Evolutionary conservation across 2,329 filamentous ascomycete genomes (phyloP).

Genomic region (Ophiostoma ips): DNA sequence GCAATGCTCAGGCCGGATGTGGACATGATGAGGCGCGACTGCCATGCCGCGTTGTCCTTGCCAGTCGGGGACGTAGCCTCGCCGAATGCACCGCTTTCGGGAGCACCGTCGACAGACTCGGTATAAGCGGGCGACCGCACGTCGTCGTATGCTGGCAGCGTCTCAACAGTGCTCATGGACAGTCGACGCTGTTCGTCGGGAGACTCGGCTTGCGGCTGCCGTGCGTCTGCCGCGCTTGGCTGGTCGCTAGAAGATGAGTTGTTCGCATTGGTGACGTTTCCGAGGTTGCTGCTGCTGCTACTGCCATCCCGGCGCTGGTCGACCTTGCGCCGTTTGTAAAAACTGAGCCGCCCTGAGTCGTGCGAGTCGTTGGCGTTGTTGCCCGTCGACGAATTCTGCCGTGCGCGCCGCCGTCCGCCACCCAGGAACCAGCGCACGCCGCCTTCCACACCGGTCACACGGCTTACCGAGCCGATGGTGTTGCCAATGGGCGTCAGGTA

Average conservation of each 20-base stretch:
- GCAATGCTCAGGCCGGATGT: slow-evolving; percentile 84
- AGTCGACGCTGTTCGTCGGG: slow-evolving; percentile 33
- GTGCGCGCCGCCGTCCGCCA: slow-evolving; percentile 34
- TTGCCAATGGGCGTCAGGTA: slow-evolving; percentile 77
- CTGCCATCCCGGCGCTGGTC: slow-evolving; percentile 19
- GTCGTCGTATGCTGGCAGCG: slow-evolving; percentile 73
- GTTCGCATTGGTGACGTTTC: neutral
- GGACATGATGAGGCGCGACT: slow-evolving; percentile 72
- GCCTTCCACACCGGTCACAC: slow-evolving; percentile 76
- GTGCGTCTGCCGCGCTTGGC: neutral
- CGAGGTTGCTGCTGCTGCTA: neutral
- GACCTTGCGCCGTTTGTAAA: slow-evolving; percentile 46
- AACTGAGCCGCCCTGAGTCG: slow-evolving; percentile 22
- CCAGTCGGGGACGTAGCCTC: neutral
- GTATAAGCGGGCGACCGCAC: slow-evolving; percentile 62
- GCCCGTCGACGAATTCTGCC: neutral
- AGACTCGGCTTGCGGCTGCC: slow-evolving; percentile 11
- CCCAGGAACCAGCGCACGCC: slow-evolving; percentile 74
- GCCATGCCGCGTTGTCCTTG: slow-evolving; percentile 40
- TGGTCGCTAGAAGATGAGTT: neutral
- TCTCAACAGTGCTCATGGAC: slow-evolving; percentile 58
- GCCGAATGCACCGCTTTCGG: slow-evolving; percentile 5
- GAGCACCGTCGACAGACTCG: slow-evolving; percentile 24
- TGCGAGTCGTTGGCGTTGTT: slow-evolving; percentile 15
- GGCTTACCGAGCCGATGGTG: slow-evolving; percentile 70